Percentiles rank a stretch among this genome's conserved stretches.
Evolutionary conservation across 805 yeast genomes (phyloP).

Genomic region (Hanseniaspora thailandica): DNA sequence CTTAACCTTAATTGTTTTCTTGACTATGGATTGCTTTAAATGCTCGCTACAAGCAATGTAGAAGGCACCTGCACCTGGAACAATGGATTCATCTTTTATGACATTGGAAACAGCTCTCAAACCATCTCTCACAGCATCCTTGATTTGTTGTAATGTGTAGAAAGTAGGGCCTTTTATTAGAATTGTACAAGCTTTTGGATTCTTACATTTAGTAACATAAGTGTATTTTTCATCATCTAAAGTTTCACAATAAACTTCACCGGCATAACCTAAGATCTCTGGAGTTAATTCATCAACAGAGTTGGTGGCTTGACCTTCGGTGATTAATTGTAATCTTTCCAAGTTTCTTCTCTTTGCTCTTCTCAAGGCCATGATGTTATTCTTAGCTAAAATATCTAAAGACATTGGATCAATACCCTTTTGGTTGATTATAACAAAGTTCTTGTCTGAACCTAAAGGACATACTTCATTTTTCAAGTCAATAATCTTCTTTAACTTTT

Average conservation of each 20-base stretch:
- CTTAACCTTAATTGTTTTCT: constrained; percentile 47
- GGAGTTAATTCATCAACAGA: constrained; percentile 87
- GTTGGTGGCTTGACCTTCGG: constrained; percentile 97
- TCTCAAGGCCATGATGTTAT: constrained; percentile 85
- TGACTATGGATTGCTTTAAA: constrained; percentile 38
- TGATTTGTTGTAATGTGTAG: constrained; percentile 79
- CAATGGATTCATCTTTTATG: constrained; percentile 66
- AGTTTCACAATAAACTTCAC: constrained; percentile 80
- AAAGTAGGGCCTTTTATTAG: constrained; percentile 87
- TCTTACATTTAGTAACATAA: constrained; percentile 76
- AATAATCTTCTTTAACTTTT: constrained; percentile 77
- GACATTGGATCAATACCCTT: constrained; percentile 99
- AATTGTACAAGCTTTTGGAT: constrained; percentile 85
- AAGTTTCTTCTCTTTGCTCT: constrained; percentile 98
- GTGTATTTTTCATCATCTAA: constrained; percentile 97
- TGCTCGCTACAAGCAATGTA: constrained; percentile 71
- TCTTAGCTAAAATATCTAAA: constrained; percentile 81
- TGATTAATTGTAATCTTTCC: constrained; percentile 93
- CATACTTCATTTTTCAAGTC: constrained; percentile 90
- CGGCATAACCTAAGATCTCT: constrained; percentile 72
- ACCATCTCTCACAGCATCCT: constrained; percentile 97
- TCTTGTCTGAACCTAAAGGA: constrained; percentile 54
- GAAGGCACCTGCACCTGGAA: constrained; percentile 97
- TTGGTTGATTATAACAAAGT: constrained; percentile 91
- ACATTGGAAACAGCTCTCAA: constrained; percentile 88